phyloP scores from a whole-genome alignment of 805 yeast species.

The Zygoascus bituminiphila region DNA sequence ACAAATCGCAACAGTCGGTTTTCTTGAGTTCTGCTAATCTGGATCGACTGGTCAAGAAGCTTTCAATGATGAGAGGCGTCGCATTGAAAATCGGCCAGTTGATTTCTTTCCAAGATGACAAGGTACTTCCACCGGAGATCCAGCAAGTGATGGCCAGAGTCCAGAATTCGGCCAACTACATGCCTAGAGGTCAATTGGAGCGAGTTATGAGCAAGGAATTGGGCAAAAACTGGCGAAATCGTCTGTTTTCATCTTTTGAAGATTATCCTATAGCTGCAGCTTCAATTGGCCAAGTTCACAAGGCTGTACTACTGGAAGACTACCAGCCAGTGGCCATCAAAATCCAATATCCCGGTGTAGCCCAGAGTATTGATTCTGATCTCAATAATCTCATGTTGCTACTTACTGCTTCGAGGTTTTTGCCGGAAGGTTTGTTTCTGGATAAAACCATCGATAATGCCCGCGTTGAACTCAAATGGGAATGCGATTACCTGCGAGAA shows the following conservation, averaged over 20 bases:
- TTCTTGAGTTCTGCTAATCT: slow-evolving; percentile 75
- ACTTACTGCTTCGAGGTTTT: slow-evolving; percentile 73
- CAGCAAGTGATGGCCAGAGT: slow-evolving; percentile 74
- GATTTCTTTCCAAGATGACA: slow-evolving; percentile 87
- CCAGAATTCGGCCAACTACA: slow-evolving; percentile 90
- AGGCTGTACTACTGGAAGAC: slow-evolving; percentile 54
- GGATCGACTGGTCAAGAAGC: slow-evolving; percentile 78
- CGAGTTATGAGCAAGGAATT: slow-evolving; percentile 62
- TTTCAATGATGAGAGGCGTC: slow-evolving; percentile 97
- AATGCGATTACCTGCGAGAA: slow-evolving; percentile 90
- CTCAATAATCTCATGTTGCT: slow-evolving; percentile 75
- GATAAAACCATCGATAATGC: slow-evolving; percentile 93
- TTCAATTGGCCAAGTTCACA: slow-evolving; percentile 94
- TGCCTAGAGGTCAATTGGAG: slow-evolving; percentile 89
- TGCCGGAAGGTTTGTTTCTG: slow-evolving; percentile 86
- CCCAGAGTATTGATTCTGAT: slow-evolving; percentile 87
- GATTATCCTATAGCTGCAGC: slow-evolving; percentile 95
- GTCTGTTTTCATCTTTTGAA: slow-evolving; percentile 62
- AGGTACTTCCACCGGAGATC: slow-evolving; percentile 75
- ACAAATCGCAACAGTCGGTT: slow-evolving; percentile 29
- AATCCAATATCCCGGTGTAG: slow-evolving; percentile 96
- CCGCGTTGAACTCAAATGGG: slow-evolving; percentile 90
- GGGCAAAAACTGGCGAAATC: slow-evolving; percentile 69
- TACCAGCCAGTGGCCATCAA: slow-evolving; percentile 77
- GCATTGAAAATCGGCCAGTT: slow-evolving; percentile 96